Evolutionary conservation across 371 early-diverging fungal species (phyloP), one percentile per base, ranked within the genome.

Genomic region (Dichotomocladium elegans): DNA sequence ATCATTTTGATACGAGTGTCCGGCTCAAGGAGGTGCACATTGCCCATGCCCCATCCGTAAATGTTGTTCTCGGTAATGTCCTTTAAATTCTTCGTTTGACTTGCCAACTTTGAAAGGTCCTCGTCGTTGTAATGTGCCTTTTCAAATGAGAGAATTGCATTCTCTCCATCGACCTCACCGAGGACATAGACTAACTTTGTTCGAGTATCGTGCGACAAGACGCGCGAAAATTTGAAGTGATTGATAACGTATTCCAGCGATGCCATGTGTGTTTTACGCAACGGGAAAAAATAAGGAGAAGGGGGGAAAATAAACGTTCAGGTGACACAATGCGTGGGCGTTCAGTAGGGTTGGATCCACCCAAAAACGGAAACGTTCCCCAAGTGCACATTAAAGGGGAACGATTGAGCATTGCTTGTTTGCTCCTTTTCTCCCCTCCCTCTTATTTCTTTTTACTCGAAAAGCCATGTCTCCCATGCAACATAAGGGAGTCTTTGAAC

Each of bases 1-100:
- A 87, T 84, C 5, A 71, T 47, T 11, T 79, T 81, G 50, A 83
- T 66, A 28, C 78, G 81, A 21, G 82, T 66, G 42, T 85, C 81
- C 0, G 77, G 71, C 26, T 55, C 57, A 14, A 57, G 50, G 17
- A 68, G 49, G 1, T 47, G 34, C 0, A 74, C 29, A 14, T 58
- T 46, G 3, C 79, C 76, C 30, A 70, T 61, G 31, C 68, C 77
- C 84, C 85, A 83, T 26, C 73, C 64, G 51, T 87, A 87, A 30
- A 87, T 82, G 48, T 84, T 83, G 61, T 87, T 87, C 22, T 68
- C 66, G 0, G 72, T 77, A 0, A 54, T 51, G 33, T 75, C 57
- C 1, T 64, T 21, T 25, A 77, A 46, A 12, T 61, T 54, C 1
- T 56, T 35, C 7, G 74, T 59, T 5, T 58, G 51, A 2, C 49